Conservation (phyloP, 139 green algal species). For the Micractinium conductrix region DNA sequence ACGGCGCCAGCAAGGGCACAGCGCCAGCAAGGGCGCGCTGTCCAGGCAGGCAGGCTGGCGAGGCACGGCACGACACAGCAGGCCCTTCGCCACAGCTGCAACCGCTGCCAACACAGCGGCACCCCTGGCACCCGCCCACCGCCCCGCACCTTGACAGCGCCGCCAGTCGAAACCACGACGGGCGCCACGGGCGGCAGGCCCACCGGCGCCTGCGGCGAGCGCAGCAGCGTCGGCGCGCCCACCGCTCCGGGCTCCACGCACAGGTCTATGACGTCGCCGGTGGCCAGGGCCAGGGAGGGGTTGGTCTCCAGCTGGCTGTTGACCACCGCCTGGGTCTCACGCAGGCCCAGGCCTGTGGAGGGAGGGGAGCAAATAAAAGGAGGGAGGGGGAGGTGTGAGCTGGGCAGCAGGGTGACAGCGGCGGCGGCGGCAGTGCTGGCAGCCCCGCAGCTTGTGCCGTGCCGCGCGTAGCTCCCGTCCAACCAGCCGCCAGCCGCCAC, state of each 20-base stretch:
- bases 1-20: neutral
- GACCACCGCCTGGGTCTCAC: conserved; percentile 18
- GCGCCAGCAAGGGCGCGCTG: neutral
- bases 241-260: neutral
- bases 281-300: neutral
- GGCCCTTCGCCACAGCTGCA: neutral
- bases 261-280: conserved; percentile 46
- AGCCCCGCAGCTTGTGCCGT: neutral
- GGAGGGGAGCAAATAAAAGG: neutral
- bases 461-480: neutral
- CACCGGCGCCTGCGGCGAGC: too few species aligned
- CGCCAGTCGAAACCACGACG: neutral
- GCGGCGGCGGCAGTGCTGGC: neutral
- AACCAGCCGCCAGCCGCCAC: neutral
- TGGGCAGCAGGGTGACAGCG: neutral
- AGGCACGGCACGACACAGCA: neutral
- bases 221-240: neutral
- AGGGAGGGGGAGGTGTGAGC: too few species aligned
- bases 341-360: neutral
- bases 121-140: too few species aligned
- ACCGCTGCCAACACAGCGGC: neutral
- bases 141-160: neutral
- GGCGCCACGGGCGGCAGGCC: neutral
- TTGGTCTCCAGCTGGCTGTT: conserved; percentile 37
- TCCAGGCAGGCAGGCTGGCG: neutral